Percentiles rank a stretch among this genome's conserved stretches.
Conservation (phyloP, 1,139 yeast species). For the Yamadazyma dendronema region DNA sequence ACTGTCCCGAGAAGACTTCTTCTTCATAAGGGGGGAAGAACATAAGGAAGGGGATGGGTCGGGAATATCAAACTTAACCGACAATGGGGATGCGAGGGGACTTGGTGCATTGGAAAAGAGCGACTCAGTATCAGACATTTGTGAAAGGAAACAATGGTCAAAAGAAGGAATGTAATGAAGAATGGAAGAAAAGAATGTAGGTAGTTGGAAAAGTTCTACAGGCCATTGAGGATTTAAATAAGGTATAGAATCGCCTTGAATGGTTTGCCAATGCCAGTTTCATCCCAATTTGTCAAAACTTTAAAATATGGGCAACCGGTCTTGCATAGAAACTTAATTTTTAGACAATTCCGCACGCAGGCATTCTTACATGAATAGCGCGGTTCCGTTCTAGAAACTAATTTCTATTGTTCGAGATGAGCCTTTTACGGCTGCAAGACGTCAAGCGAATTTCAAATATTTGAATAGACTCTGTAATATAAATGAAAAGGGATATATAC, state of each 20-base stretch:
- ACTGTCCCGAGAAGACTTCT: slow-evolving; percentile 1
- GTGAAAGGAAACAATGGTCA: background rate
- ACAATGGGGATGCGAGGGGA: slow-evolving; percentile 11
- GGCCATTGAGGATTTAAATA: background rate
- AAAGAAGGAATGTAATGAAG: background rate
- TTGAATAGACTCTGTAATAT: no score
- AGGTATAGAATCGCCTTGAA: background rate
- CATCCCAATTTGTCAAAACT: background rate
- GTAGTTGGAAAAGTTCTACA: no score
- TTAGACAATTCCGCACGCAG: background rate
- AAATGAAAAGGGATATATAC: no score
- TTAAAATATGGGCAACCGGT: background rate
- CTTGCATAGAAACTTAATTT: background rate
- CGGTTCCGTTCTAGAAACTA: slow-evolving; percentile 1
- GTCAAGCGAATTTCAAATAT: no score
- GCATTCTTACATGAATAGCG: background rate
- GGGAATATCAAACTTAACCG: slow-evolving; percentile 11
- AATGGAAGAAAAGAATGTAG: background rate
- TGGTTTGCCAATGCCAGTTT: background rate
- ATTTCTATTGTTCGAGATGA: background rate
- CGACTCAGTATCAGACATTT: slow-evolving; percentile 6
- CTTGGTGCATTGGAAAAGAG: slow-evolving; percentile 5
- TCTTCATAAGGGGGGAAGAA: background rate
- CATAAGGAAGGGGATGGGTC: slow-evolving; percentile 4
- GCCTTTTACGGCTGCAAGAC: no score